Evolutionary conservation across 176 grass and related monocot species (phyloP).

Genomic region (Triticum urartu): DNA sequence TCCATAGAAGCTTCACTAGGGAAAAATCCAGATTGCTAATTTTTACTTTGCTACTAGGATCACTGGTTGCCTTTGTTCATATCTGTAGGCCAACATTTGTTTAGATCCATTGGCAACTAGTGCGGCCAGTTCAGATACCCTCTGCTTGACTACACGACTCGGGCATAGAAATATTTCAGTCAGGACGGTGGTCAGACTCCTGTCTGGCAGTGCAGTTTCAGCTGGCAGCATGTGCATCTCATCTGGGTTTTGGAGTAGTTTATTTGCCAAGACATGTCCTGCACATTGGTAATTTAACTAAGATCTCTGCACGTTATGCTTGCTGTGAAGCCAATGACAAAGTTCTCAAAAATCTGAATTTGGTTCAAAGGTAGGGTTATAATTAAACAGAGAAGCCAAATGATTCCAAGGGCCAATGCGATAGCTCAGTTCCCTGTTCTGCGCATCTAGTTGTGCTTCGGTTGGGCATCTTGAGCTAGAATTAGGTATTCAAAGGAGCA

Average conservation of each 20-base stretch:
- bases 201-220: slow-evolving; percentile 20
- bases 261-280: not conserved
- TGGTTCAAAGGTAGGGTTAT: not conserved
- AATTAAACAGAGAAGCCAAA: slow-evolving; percentile 34
- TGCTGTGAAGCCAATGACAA: not conserved
- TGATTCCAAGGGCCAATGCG: slow-evolving; percentile 27
- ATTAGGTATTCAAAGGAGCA: not conserved
- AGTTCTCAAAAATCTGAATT: slow-evolving; percentile 8
- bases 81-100: not conserved
- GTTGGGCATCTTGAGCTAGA: not conserved
- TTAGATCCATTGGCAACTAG: slow-evolving; percentile 2
- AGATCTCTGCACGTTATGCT: slow-evolving; percentile 14
- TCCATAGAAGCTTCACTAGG: slow-evolving; percentile 49
- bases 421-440: slow-evolving; percentile 10
- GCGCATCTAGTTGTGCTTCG: slow-evolving; percentile 22
- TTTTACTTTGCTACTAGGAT: slow-evolving; percentile 37
- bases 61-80: slow-evolving; percentile 22
- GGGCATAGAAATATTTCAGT: slow-evolving; percentile 33
- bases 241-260: slow-evolving; percentile 20
- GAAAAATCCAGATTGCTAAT: slow-evolving; percentile 33
- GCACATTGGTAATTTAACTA: not conserved
- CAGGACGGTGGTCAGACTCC: slow-evolving; percentile 24
- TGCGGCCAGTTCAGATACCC: not conserved
- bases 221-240: slow-evolving; percentile 27
- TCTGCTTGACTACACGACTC: slow-evolving; percentile 12